Percentiles rank a stretch among this genome's conserved stretches.
Evolutionary conservation across 2,329 filamentous ascomycete genomes (phyloP).

Genomic region (Paracoccidioides lutzii): DNA sequence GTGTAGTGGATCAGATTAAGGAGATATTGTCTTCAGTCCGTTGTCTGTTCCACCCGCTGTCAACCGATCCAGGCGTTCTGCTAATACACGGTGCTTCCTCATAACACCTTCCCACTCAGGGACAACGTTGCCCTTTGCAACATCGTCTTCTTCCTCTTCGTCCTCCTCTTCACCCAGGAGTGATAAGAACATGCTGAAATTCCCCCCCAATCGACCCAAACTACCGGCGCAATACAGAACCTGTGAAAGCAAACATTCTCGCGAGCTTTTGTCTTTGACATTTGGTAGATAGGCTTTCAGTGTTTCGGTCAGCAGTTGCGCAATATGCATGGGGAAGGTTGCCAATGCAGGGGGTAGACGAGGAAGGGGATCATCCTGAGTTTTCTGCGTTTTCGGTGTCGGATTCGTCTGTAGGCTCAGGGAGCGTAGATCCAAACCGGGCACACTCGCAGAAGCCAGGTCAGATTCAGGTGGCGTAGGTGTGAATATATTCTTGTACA

Average conservation of each 20-base stretch:
- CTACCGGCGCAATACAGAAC: slow-evolving; percentile 88
- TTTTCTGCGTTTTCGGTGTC: slow-evolving; percentile 13
- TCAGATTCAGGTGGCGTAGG: slow-evolving; percentile 35
- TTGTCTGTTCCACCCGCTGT: slow-evolving; percentile 18
- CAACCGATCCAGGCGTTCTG: slow-evolving; percentile 47
- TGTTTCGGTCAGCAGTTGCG: slow-evolving; percentile 67
- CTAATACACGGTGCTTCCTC: slow-evolving; percentile 72
- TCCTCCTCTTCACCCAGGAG: slow-evolving; percentile 32
- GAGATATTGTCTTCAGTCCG: slow-evolving; percentile 7
- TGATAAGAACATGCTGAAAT: slow-evolving; percentile 82
- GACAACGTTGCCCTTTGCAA: slow-evolving; percentile 31
- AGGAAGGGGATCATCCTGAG: slow-evolving; percentile 22
- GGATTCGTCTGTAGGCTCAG: slow-evolving; percentile 15
- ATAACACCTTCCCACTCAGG: slow-evolving; percentile 75
- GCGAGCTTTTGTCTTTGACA: slow-evolving; percentile 62
- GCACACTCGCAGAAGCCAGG: slow-evolving; percentile 16
- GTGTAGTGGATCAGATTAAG: no score
- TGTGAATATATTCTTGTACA: slow-evolving; percentile 84
- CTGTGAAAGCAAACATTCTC: slow-evolving; percentile 83
- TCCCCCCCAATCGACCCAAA: slow-evolving; percentile 74
- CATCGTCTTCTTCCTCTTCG: slow-evolving; percentile 34
- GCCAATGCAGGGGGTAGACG: slow-evolving; percentile 63
- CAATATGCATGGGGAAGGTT: slow-evolving; percentile 72
- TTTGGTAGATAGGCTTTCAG: slow-evolving; percentile 65
- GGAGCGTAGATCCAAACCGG: slow-evolving; percentile 16